Evolutionary conservation across 306 rosid species (phyloP).

Genomic region (Quercus cerris): DNA sequence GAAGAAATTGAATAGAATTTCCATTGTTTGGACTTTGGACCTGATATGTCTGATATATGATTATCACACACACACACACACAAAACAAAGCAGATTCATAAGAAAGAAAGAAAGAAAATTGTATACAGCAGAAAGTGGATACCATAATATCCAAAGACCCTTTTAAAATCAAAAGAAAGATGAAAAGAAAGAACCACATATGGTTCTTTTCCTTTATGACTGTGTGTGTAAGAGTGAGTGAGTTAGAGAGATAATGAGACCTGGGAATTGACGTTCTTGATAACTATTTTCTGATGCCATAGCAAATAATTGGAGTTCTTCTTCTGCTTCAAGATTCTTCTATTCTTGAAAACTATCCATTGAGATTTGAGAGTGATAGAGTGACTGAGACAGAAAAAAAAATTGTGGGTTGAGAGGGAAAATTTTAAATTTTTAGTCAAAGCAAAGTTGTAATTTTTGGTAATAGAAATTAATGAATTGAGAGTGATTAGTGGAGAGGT

Average conservation of each 20-base stretch:
- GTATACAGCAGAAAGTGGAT: too few species aligned
- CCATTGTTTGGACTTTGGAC: too few species aligned
- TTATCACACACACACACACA: too few species aligned
- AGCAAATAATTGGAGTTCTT: not conserved
- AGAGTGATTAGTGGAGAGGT: not conserved
- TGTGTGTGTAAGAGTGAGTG: too few species aligned
- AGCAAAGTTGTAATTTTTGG: not conserved
- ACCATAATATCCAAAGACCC: not conserved
- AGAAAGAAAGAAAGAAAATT: too few species aligned
- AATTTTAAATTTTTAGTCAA: not conserved
- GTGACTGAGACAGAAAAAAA: not conserved
- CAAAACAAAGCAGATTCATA: too few species aligned
- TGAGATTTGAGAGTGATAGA: not conserved
- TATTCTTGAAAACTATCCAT: not conserved
- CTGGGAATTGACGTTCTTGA: slow-evolving; percentile 14
- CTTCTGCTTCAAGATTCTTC: not conserved
- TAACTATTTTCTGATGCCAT: not conserved
- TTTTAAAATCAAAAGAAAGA: not conserved
- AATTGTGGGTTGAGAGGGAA: not conserved
- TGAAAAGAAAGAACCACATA: not conserved
- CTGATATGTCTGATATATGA: too few species aligned
- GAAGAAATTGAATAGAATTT: too few species aligned
- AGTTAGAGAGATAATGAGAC: not conserved
- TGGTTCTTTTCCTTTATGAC: not conserved
- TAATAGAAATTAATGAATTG: not conserved